A percentile compares a stretch with the other conserved stretches of the same genome.
Evolutionary conservation across 768 basidiomycete species (phyloP).

Genomic region (Agaricus blazei): DNA sequence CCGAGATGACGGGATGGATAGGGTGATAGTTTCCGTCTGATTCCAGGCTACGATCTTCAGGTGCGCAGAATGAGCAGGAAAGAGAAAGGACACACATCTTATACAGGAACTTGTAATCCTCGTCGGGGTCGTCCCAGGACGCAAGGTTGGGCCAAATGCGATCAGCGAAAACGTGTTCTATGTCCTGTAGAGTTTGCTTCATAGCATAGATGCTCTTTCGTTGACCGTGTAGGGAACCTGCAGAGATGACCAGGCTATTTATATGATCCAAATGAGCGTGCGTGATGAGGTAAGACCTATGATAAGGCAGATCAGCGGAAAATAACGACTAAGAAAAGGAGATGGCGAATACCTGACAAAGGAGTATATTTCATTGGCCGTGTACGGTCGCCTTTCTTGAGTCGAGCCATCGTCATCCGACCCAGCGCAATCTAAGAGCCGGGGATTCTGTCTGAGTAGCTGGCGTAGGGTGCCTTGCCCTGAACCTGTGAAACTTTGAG

Average conservation of each 20-base stretch:
- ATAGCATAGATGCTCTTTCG: constrained; percentile 62
- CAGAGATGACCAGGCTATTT: constrained; percentile 74
- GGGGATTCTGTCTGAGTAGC: constrained; percentile 52
- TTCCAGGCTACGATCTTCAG: constrained; percentile 34
- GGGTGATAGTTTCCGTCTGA: constrained; percentile 47
- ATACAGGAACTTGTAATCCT: constrained; percentile 56
- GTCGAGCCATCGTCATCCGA: constrained; percentile 17
- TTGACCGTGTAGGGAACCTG: constrained; percentile 64
- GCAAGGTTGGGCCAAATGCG: constrained; percentile 85
- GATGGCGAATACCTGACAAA: constrained; percentile 36
- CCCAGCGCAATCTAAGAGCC: constrained; percentile 39
- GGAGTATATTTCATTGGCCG: constrained; percentile 50
- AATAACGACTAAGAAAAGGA: background rate
- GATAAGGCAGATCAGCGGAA: constrained; percentile 4
- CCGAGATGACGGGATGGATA: constrained; percentile 53
- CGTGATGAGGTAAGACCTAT: constrained; percentile 78
- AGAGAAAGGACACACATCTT: constrained; percentile 43
- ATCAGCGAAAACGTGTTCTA: constrained; percentile 71
- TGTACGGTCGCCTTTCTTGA: constrained; percentile 19
- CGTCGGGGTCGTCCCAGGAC: constrained; percentile 62
- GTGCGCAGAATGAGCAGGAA: background rate
- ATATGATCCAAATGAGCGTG: constrained; percentile 93
- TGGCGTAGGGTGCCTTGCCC: constrained; percentile 73
- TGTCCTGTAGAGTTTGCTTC: constrained; percentile 55
- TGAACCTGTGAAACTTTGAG: constrained; percentile 50